Percentiles rank a stretch among this genome's conserved stretches.
Conservation (phyloP, 257 asterid species). For the Solanum tacnaense region DNA sequence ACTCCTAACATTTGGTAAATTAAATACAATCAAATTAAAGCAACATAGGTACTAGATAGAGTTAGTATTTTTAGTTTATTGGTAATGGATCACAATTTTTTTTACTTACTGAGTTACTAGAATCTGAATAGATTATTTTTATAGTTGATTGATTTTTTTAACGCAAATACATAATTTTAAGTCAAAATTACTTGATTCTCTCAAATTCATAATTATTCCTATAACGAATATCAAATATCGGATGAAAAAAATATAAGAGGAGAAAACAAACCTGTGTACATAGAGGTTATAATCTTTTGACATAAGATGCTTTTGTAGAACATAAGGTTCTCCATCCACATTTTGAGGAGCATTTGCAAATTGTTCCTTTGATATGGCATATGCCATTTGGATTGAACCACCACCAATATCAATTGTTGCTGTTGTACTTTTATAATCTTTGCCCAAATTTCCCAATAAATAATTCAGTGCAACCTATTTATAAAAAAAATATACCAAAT, state of each 20-base stretch:
- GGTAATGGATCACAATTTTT: too few species aligned
- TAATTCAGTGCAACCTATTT: constrained; percentile 61
- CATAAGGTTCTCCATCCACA: constrained; percentile 43
- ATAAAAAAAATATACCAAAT: neutral
- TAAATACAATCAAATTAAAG: neutral
- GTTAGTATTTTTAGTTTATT: too few species aligned
- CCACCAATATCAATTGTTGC: constrained; percentile 89
- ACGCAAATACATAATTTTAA: too few species aligned
- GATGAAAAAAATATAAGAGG: neutral
- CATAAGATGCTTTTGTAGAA: constrained; percentile 53
- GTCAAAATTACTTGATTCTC: too few species aligned
- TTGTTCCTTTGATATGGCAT: constrained; percentile 54
- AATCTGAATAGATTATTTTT: too few species aligned
- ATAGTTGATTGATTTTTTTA: too few species aligned
- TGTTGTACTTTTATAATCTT: constrained; percentile 38
- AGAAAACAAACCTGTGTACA: constrained; percentile 47
- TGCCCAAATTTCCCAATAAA: constrained; percentile 61
- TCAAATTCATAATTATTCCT: neutral
- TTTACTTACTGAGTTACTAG: too few species aligned
- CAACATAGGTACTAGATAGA: too few species aligned
- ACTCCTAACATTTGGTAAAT: neutral
- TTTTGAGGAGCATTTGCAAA: constrained; percentile 54
- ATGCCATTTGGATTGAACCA: constrained; percentile 84
- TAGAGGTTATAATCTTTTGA: constrained; percentile 55
- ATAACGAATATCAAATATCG: neutral